These are phyloP conservation scores for Pinus albicaulis DNA, from an alignment of 75 land plant genomes.

Conservation along the genomic window DNA sequence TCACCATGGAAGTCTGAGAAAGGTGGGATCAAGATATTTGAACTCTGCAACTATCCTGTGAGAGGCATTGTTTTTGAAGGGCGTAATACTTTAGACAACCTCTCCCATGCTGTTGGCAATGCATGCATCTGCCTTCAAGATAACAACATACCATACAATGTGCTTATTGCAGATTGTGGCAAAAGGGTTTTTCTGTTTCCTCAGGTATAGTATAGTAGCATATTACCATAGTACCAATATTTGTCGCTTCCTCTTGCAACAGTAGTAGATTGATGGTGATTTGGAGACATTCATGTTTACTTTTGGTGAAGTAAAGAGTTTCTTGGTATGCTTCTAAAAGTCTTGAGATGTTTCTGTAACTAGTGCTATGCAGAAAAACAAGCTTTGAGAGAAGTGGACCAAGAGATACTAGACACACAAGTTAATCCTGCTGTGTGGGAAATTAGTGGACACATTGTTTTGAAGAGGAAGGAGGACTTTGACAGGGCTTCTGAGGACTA, in stretches of 20 bases:
- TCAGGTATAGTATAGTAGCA: slow-evolving; percentile 45
- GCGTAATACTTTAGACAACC: slow-evolving; percentile 42
- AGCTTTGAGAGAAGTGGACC: slow-evolving; percentile 85
- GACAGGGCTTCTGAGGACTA: slow-evolving; percentile 84
- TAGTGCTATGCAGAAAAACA: slow-evolving; percentile 96
- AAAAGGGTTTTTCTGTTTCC: slow-evolving; percentile 68
- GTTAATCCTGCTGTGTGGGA: slow-evolving; percentile 99
- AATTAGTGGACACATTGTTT: slow-evolving; percentile 95
- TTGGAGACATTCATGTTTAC: too few species aligned
- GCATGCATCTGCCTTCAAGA: slow-evolving; percentile 78
- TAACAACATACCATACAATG: slow-evolving; percentile 81
- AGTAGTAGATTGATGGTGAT: too few species aligned
- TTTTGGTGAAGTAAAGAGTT: too few species aligned
- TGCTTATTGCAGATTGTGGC: slow-evolving; percentile 84
- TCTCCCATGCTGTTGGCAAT: slow-evolving; percentile 49
- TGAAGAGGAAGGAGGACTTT: slow-evolving; percentile 77
- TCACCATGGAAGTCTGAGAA: slow-evolving; percentile 15
- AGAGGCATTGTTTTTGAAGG: slow-evolving; percentile 81
- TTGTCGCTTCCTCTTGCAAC: too few species aligned
- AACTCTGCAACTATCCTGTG: slow-evolving; percentile 71
- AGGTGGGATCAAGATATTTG: slow-evolving; percentile 48
- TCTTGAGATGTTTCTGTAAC: slow-evolving; percentile 7
- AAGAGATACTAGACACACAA: slow-evolving; percentile 82
- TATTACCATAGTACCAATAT: too few species aligned
- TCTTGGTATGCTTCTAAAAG: neutral